These are phyloP conservation scores for Aspergillus diversus DNA, from an alignment of 495 filamentous ascomycete species.

Conservation along the genomic window DNA sequence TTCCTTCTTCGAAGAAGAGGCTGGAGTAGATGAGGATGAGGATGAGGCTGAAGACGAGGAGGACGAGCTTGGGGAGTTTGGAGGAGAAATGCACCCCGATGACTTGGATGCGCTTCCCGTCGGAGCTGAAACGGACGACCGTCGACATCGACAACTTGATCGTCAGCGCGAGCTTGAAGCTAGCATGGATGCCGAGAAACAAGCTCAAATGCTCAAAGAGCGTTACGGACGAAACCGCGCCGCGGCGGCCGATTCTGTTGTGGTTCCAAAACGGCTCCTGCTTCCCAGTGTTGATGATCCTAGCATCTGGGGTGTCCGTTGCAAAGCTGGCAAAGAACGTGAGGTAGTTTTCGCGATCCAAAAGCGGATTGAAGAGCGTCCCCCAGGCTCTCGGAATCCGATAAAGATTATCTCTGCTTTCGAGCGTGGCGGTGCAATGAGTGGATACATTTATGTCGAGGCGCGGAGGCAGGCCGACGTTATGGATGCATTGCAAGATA, in stretches of 20 bases:
- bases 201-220: conserved; percentile 81
- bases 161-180: conserved; percentile 82
- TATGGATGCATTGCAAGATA: conserved; percentile 73
- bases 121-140: conserved; percentile 82
- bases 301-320: conserved; percentile 91
- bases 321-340: conserved; percentile 91
- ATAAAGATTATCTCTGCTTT: conserved; percentile 85
- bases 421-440: conserved; percentile 84
- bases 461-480: conserved; percentile 86
- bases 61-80: conserved; percentile 79
- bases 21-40: conserved; percentile 95
- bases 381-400: conserved; percentile 68
- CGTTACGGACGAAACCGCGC: conserved; percentile 73
- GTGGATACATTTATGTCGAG: conserved; percentile 94
- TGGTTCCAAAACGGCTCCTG: conserved; percentile 85
- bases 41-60: conserved; percentile 91
- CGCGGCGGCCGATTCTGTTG: conserved; percentile 59
- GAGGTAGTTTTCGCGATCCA: conserved; percentile 85
- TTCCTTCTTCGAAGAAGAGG: conserved; percentile 92
- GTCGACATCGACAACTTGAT: conserved; percentile 92
- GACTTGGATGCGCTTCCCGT: conserved; percentile 81
- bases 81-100: conserved; percentile 87
- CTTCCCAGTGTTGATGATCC: conserved; percentile 94
- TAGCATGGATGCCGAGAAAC: conserved; percentile 89
- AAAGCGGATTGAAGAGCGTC: conserved; percentile 81